These are phyloP conservation scores for Penstemon barbatus DNA, from an alignment of 257 asterid species.

Conservation along the genomic window DNA sequence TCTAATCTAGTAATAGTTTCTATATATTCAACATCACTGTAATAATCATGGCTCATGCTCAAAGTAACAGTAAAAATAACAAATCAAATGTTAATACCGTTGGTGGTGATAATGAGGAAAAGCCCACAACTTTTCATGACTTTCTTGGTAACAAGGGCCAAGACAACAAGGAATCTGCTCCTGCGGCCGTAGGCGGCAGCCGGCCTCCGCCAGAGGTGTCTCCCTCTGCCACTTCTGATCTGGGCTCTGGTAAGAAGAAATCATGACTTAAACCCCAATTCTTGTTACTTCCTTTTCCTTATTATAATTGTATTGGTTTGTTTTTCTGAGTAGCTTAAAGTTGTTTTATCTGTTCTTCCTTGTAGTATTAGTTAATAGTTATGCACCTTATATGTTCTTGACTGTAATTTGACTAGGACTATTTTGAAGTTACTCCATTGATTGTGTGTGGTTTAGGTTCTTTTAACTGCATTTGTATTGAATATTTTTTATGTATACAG, in stretches of 20 bases:
- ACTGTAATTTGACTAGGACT: neutral
- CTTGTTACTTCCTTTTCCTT: constrained; percentile 1
- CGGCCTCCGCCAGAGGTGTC: constrained; percentile 59
- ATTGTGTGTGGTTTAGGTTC: constrained; percentile 8
- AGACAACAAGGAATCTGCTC: constrained; percentile 44
- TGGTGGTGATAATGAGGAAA: constrained; percentile 52
- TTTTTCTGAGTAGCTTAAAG: neutral
- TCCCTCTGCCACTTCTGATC: constrained; percentile 79
- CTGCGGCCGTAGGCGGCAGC: constrained; percentile 40
- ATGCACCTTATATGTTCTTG: neutral
- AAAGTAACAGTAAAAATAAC: no score
- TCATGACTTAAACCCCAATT: neutral
- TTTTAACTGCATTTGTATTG: constrained; percentile 1
- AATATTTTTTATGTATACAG: no score
- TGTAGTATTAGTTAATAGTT: neutral
- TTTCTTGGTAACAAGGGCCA: constrained; percentile 66
- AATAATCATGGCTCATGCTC: no score
- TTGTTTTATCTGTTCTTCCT: constrained; percentile 1
- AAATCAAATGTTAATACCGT: constrained; percentile 17
- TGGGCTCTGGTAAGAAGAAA: constrained; percentile 64
- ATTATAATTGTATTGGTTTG: constrained; percentile 4
- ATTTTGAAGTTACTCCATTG: neutral
- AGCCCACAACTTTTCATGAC: constrained; percentile 78
- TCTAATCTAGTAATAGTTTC: no score
- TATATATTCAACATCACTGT: no score